phyloP scores from a whole-genome alignment of 2,329 filamentous ascomycete genomes.

The Fusarium bulbicola region DNA sequence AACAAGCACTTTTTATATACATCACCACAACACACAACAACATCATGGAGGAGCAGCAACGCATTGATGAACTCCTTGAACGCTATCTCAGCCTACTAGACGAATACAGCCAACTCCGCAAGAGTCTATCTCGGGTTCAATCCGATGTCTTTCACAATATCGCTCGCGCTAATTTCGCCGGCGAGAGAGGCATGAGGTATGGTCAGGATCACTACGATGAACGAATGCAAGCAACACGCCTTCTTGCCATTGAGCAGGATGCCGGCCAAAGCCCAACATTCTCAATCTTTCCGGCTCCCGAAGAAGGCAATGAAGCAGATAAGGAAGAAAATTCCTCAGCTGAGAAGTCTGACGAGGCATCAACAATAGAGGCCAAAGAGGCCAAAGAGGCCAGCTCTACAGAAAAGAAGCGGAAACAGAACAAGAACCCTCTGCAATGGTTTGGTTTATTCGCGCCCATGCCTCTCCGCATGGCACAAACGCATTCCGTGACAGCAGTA shows the following conservation, averaged over 20 bases:
- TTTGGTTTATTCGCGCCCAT: conserved; percentile 64
- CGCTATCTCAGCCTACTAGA: conserved; percentile 73
- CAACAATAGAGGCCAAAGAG: conserved; percentile 10
- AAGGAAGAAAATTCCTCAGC: not conserved
- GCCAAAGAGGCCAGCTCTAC: conserved; percentile 7
- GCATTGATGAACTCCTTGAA: conserved; percentile 71
- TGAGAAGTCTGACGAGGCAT: not conserved
- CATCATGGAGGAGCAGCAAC: conserved; percentile 44
- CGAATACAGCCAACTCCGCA: conserved; percentile 69
- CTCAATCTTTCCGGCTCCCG: conserved; percentile 10
- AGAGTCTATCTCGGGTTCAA: conserved; percentile 63
- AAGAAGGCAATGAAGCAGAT: conserved; percentile 12
- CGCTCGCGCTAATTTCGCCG: conserved; percentile 79
- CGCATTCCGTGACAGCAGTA: conserved; percentile 63
- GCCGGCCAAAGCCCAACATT: conserved; percentile 31
- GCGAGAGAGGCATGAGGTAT: conserved; percentile 70
- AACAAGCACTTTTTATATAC: not conserved
- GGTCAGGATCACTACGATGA: conserved; percentile 77
- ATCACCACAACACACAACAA: not conserved
- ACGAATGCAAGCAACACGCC: conserved; percentile 71
- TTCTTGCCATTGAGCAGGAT: conserved; percentile 45
- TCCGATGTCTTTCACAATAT: conserved; percentile 66
- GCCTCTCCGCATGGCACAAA: conserved; percentile 67
- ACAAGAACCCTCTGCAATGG: conserved; percentile 62
- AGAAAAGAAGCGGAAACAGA: conserved; percentile 31